Percentiles rank a stretch among this genome's conserved stretches.
phyloP scores from a whole-genome alignment of 2,329 filamentous ascomycete species.

The Metarhizium guizhouense region DNA sequence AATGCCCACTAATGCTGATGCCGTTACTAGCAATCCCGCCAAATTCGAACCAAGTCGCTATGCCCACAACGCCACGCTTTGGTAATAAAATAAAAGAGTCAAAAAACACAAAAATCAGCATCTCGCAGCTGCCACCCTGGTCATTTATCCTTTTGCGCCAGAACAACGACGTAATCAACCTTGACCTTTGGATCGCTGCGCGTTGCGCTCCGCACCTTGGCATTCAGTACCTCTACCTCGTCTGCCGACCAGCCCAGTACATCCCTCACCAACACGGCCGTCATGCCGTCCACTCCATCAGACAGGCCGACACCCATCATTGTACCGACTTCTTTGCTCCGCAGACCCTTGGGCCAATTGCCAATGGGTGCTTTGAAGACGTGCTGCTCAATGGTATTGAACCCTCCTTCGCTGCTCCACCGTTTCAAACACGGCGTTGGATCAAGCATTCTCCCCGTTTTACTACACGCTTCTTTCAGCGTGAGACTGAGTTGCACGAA shows the following conservation, averaged over 20 bases:
- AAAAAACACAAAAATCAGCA: no score
- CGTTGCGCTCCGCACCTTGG: conserved; percentile 13
- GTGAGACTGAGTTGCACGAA: conserved; percentile 20
- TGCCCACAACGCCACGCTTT: no score
- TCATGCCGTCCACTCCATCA: conserved; percentile 29
- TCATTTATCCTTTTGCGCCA: conserved; percentile 16
- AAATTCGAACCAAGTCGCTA: not conserved
- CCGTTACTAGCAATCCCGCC: not conserved
- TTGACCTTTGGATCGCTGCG: conserved; percentile 20
- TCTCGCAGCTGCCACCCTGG: no score
- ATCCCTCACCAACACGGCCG: conserved; percentile 26
- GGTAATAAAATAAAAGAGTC: no score
- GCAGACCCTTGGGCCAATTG: conserved; percentile 29
- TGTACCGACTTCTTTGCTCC: conserved; percentile 29
- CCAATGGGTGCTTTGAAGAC: conserved; percentile 26
- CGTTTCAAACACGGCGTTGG: conserved; percentile 17
- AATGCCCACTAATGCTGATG: not conserved
- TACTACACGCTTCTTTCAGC: conserved; percentile 15
- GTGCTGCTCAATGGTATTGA: conserved; percentile 22
- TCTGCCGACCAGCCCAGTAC: conserved; percentile 29
- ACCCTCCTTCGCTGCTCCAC: conserved; percentile 26
- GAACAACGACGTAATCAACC: conserved; percentile 21
- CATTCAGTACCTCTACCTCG: conserved; percentile 32
- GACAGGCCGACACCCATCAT: conserved; percentile 28
- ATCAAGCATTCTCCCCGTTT: conserved; percentile 20